Evolutionary conservation across 208 protist genomes (phyloP).

Genomic region (Leishmania guyanensis): DNA sequence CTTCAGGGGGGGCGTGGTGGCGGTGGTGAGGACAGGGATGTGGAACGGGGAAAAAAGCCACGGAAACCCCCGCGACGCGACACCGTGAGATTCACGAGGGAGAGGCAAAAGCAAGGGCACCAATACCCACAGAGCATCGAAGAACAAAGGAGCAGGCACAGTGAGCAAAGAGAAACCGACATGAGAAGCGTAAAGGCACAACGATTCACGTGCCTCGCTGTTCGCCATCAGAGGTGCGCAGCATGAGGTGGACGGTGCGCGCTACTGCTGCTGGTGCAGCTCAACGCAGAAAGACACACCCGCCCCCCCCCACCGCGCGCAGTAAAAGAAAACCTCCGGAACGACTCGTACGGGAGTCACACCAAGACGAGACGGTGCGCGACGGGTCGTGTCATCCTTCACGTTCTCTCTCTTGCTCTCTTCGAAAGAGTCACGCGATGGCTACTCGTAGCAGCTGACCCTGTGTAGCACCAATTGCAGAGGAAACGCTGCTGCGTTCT

Average conservation of each 20-base stretch:
- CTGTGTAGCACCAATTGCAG: too few relatives aligned
- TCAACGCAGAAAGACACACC: neutral
- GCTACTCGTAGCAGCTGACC: neutral
- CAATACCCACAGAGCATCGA: neutral
- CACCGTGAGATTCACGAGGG: neutral
- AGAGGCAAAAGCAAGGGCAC: neutral
- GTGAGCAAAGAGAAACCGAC: neutral
- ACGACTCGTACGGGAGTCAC: neutral
- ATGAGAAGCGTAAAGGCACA: neutral
- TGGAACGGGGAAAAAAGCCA: neutral
- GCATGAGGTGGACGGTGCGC: neutral
- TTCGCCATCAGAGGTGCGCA: neutral
- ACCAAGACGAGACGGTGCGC: neutral
- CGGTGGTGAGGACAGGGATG: neutral
- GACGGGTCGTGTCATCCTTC: neutral
- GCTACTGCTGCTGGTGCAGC: neutral
- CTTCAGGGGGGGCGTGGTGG: neutral
- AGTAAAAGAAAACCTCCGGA: neutral
- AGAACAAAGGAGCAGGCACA: neutral
- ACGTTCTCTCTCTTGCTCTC: neutral
- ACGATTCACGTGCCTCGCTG: neutral
- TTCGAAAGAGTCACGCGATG: neutral
- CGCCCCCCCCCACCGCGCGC: neutral
- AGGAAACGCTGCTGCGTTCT: neutral
- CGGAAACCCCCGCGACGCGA: neutral